Conservation (phyloP, 768 basidiomycete genomes). For the Suillus americanus region DNA sequence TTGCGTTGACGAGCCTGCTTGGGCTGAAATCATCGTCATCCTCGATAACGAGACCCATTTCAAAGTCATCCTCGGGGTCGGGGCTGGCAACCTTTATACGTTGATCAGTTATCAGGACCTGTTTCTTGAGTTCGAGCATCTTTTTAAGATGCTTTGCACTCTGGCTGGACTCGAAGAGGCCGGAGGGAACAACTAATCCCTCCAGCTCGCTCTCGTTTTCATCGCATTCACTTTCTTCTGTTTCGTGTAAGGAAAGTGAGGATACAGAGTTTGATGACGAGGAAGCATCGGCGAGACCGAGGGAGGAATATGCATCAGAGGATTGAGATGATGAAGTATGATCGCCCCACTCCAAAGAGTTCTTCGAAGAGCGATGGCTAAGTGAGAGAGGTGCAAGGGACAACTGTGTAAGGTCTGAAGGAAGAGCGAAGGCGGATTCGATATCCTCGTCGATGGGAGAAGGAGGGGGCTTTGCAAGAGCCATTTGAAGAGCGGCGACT, state of each 20-base stretch:
- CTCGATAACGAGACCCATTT: slow-evolving; percentile 80
- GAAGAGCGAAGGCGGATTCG: slow-evolving; percentile 80
- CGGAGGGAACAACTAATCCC: slow-evolving; percentile 75
- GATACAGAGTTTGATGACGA: slow-evolving; percentile 72
- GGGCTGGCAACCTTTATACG: slow-evolving; percentile 52
- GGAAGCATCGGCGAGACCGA: slow-evolving; percentile 72
- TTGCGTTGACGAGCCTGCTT: slow-evolving; percentile 59
- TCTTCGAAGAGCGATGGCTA: slow-evolving; percentile 77
- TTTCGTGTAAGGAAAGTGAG: slow-evolving; percentile 62
- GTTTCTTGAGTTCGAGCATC: slow-evolving; percentile 56
- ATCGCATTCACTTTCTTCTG: slow-evolving; percentile 68
- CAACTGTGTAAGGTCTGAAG: slow-evolving; percentile 76
- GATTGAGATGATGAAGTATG: slow-evolving; percentile 80
- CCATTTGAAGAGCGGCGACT: slow-evolving; percentile 51
- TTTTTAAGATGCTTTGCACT: slow-evolving; percentile 50
- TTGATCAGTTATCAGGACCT: slow-evolving; percentile 53
- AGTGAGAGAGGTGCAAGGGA: slow-evolving; percentile 79
- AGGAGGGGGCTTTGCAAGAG: slow-evolving; percentile 34
- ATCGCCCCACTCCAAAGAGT: slow-evolving; percentile 83
- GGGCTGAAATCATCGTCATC: slow-evolving; percentile 83
- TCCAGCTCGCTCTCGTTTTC: slow-evolving; percentile 77
- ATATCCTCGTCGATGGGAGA: slow-evolving; percentile 66
- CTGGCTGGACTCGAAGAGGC: slow-evolving; percentile 72
- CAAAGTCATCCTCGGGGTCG: slow-evolving; percentile 83
- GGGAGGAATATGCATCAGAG: slow-evolving; percentile 82